Evolutionary conservation across 2,329 filamentous ascomycete species (phyloP).

Genomic region (Thyridium curvatum): DNA sequence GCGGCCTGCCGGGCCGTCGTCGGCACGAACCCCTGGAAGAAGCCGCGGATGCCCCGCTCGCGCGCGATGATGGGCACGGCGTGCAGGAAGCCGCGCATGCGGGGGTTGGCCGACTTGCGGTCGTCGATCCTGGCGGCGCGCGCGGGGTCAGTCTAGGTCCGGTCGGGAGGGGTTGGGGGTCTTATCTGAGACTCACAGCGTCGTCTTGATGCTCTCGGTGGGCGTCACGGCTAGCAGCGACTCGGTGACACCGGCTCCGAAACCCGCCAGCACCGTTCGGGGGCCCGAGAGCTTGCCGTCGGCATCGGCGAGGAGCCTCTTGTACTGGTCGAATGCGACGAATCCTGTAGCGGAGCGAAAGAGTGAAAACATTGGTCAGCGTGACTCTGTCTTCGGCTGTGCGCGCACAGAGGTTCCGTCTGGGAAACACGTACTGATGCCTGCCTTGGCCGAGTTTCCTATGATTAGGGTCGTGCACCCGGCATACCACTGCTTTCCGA

Average conservation of each 20-base stretch:
- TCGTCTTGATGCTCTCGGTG: constrained; percentile 97
- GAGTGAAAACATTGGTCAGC: too few species aligned
- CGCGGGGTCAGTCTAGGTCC: too few species aligned
- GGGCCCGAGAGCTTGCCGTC: constrained; percentile 87
- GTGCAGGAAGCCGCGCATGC: constrained; percentile 87
- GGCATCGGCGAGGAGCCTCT: constrained; percentile 70
- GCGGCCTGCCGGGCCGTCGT: constrained; percentile 93
- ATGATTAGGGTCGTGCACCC: constrained; percentile 96
- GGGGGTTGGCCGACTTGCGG: constrained; percentile 76
- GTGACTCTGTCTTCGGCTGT: too few species aligned
- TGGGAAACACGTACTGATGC: constrained; percentile 63
- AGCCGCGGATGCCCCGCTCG: constrained; percentile 82
- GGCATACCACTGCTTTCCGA: constrained; percentile 93
- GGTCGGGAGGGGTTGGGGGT: too few species aligned
- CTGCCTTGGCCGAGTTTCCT: constrained; percentile 93
- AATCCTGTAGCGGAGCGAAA: constrained; percentile 59
- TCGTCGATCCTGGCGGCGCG: constrained; percentile 84
- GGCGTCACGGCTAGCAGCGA: constrained; percentile 90
- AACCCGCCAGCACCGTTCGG: constrained; percentile 85
- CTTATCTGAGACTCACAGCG: constrained; percentile 59
- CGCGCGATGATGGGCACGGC: constrained; percentile 80
- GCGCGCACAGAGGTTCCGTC: too few species aligned
- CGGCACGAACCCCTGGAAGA: constrained; percentile 95
- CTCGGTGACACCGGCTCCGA: constrained; percentile 92
- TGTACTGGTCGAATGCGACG: constrained; percentile 94